phyloP scores from a whole-genome alignment of 495 filamentous ascomycete species.

The Xylaria curta region DNA sequence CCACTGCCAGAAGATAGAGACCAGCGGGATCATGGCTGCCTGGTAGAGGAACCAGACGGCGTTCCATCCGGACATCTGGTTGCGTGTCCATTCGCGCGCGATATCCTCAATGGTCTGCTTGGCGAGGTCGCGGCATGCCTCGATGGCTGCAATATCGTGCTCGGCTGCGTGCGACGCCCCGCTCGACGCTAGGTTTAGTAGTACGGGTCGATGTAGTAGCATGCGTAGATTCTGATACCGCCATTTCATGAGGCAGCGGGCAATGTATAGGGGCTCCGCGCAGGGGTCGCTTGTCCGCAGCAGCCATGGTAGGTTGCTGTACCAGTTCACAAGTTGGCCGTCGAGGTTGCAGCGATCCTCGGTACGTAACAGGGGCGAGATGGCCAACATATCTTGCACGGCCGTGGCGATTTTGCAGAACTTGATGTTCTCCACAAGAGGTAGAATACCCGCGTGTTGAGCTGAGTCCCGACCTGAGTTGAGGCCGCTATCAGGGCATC shows the following conservation, averaged over 20 bases:
- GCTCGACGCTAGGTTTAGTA: constrained; percentile 74
- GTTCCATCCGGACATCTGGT: constrained; percentile 82
- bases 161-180: constrained; percentile 68
- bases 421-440: constrained; percentile 76
- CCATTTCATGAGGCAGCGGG: constrained; percentile 82
- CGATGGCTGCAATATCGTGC: constrained; percentile 70
- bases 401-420: constrained; percentile 81
- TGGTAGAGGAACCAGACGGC: constrained; percentile 86
- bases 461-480: constrained; percentile 56
- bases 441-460: constrained; percentile 68
- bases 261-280: constrained; percentile 71
- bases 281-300: constrained; percentile 72
- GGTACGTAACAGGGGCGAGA: constrained; percentile 67
- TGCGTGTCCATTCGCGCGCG: constrained; percentile 67
- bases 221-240: constrained; percentile 80
- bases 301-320: constrained; percentile 72
- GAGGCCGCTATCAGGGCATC: constrained; percentile 64
- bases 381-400: constrained; percentile 77
- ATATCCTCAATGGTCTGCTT: constrained; percentile 76
- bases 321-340: constrained; percentile 72
- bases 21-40: constrained; percentile 76
- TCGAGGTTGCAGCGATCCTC: constrained; percentile 72
- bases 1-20: constrained; percentile 73
- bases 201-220: constrained; percentile 76
- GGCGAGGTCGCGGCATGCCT: constrained; percentile 71